Conservation (phyloP, 2,329 filamentous ascomycete genomes). For the Sphaerulina musiva region DNA sequence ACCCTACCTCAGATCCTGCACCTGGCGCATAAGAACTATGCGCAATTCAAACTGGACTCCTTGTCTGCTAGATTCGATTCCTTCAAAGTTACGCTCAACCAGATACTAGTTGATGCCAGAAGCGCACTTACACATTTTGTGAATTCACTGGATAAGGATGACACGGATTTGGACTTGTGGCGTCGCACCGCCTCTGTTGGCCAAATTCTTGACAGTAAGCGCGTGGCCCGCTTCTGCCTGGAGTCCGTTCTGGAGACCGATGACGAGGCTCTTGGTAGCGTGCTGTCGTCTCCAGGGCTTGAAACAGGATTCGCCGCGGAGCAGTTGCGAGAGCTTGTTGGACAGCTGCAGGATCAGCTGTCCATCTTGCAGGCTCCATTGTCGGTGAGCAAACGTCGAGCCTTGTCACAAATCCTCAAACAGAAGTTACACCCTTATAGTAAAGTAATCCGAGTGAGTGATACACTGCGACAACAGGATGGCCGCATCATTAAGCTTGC, state of each 20-base stretch:
- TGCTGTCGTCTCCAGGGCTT: slow-evolving; percentile 52
- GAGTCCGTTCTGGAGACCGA: slow-evolving; percentile 59
- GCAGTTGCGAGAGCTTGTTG: slow-evolving; percentile 45
- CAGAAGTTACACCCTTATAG: slow-evolving; percentile 50
- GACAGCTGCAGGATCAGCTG: slow-evolving; percentile 49
- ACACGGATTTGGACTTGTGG: slow-evolving; percentile 59
- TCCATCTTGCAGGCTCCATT: slow-evolving; percentile 48
- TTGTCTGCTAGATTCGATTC: slow-evolving; percentile 25
- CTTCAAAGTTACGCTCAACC: slow-evolving; percentile 24
- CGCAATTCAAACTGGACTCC: slow-evolving; percentile 77
- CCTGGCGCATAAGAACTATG: slow-evolving; percentile 90
- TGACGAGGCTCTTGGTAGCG: slow-evolving; percentile 49
- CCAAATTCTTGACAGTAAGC: slow-evolving; percentile 51
- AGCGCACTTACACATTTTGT: slow-evolving; percentile 51
- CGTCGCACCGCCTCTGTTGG: slow-evolving; percentile 54
- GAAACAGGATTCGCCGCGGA: slow-evolving; percentile 51
- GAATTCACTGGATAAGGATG: slow-evolving; percentile 58
- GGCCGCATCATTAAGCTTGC: background rate
- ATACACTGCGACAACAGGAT: slow-evolving; percentile 8
- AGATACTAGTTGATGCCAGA: slow-evolving; percentile 33
- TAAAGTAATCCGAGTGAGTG: slow-evolving; percentile 32
- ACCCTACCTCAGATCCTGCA: slow-evolving; percentile 85
- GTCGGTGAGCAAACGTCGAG: slow-evolving; percentile 45
- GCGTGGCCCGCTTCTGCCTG: slow-evolving; percentile 55
- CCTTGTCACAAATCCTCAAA: slow-evolving; percentile 48